A percentile compares a stretch with the other conserved stretches of the same genome.
These are phyloP conservation scores for Termitomyces titanicus DNA, from an alignment of 768 basidiomycete genomes.

Conservation along the genomic window DNA sequence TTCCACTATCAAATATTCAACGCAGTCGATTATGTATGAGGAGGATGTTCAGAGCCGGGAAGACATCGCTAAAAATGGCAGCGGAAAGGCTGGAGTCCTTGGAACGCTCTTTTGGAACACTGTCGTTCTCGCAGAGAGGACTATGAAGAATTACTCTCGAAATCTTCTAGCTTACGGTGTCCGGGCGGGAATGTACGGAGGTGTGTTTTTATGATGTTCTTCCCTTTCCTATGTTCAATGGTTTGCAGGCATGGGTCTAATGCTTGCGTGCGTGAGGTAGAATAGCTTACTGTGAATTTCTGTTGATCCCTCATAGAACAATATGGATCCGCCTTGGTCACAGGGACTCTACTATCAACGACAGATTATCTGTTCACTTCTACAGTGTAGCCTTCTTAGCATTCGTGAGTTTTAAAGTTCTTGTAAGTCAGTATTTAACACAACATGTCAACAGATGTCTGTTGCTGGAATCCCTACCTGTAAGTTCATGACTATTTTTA, in stretches of 20 bases:
- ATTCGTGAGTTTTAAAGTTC: slow-evolving; percentile 30
- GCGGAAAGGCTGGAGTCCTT: slow-evolving; percentile 26
- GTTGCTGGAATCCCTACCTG: slow-evolving; percentile 59
- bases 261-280: slow-evolving; percentile 33
- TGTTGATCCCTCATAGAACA: slow-evolving; percentile 34
- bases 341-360: slow-evolving; percentile 38
- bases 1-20: slow-evolving; percentile 13
- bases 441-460: slow-evolving; percentile 36
- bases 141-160: slow-evolving; percentile 44
- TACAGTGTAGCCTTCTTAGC: slow-evolving; percentile 54
- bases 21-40: not conserved
- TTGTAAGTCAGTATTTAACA: not conserved
- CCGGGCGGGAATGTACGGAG: slow-evolving; percentile 51
- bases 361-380: slow-evolving; percentile 50
- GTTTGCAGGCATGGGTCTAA: slow-evolving; percentile 36
- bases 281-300: not conserved
- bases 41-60: not conserved
- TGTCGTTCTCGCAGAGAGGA: slow-evolving; percentile 44
- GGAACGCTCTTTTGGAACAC: slow-evolving; percentile 37
- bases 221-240: not conserved
- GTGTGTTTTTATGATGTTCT: slow-evolving; percentile 19
- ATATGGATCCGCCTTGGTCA: slow-evolving; percentile 49
- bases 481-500: slow-evolving; percentile 13
- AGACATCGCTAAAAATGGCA: not conserved
- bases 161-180: slow-evolving; percentile 60